Base-by-base conservation (phyloP, 2,329 filamentous ascomycete genomes). In the Aspergillus arachidicola region DNA sequence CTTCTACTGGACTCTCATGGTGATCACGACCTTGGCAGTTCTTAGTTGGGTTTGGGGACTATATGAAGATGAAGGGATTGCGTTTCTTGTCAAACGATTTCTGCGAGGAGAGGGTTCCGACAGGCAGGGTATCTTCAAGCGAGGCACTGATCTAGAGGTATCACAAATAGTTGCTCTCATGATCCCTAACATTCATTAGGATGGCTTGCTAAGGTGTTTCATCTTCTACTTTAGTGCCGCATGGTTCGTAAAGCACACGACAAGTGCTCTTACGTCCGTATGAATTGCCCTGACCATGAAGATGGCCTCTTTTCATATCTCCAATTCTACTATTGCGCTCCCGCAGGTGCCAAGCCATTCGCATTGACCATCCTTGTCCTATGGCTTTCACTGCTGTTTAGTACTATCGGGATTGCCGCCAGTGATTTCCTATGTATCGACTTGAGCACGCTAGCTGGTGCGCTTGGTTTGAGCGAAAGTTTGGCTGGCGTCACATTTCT, bases 371-470 rank as follows among this genome's bases (percentile, higher is more conserved):
- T 96, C 48, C 83, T 99, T 53, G 85, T 92, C 19, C 71, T 89
- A 64, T 99, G 95, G 95, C 86, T 97, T 7, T 91, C 87, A 43
- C 82, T 98, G 60, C 87, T 99, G 9, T 99, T 99, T 80, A 94
- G 91, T 70, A 98, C 95, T 16, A 97, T 99, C 68, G 95, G 95
- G 64, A 97, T 99, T 67, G 95, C 95, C 16, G 95, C 95, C 26
- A 97, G 93, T 79, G 95, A 99, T 80, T 99, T 99, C 82, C 95
- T 99, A 80, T 98, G 94, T 79, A 88, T 98, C 80, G 97, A 99
- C 74, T 85, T 99, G 38, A 95, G 92, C 78, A 98, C 95, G 14
- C 95, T 99, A 71, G 90, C 95, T 26, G 90, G 86, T 61, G 88
- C 97, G 58, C 84, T 98, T 32, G 94, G 94, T 23, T 90, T 99